Percentiles rank a stretch among this genome's conserved stretches.
Conservation (phyloP, 2,329 filamentous ascomycete genomes). For the Cryphonectria carpinicola region DNA sequence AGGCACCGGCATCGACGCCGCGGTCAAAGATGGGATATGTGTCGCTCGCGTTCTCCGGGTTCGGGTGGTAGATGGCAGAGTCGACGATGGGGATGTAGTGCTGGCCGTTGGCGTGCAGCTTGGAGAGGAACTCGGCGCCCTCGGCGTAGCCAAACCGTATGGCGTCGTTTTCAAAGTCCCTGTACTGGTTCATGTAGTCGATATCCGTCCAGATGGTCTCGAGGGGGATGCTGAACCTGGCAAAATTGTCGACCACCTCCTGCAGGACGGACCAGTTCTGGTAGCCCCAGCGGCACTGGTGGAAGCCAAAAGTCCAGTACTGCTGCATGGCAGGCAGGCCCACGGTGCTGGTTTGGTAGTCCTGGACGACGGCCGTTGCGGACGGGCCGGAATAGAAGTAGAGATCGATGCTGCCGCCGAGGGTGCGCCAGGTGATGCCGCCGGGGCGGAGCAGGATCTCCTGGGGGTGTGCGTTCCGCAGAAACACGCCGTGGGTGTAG, state of each 20-base stretch:
- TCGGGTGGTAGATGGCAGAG: conserved; percentile 70
- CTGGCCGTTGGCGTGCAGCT: conserved; percentile 66
- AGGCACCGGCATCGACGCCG: conserved; percentile 59
- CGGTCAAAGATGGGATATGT: conserved; percentile 64
- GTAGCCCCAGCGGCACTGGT: conserved; percentile 86
- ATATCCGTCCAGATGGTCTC: conserved; percentile 78
- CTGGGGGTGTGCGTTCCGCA: conserved; percentile 76
- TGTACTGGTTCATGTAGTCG: conserved; percentile 69
- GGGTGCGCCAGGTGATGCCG: conserved; percentile 71
- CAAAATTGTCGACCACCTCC: conserved; percentile 70
- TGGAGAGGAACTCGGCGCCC: conserved; percentile 62
- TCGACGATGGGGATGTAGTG: conserved; percentile 79
- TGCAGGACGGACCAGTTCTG: conserved; percentile 70
- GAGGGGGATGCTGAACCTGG: conserved; percentile 65
- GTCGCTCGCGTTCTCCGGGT: conserved; percentile 70
- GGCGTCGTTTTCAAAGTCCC: conserved; percentile 66
- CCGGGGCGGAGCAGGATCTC: conserved; percentile 68
- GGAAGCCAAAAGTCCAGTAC: conserved; percentile 81
- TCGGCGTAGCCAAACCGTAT: conserved; percentile 59
- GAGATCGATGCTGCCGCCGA: conserved; percentile 78
- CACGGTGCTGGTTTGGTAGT: conserved; percentile 69
- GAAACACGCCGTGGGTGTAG: conserved; percentile 76
- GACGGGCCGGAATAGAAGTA: conserved; percentile 79
- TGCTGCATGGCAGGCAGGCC: conserved; percentile 79
- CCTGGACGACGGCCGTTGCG: conserved; percentile 68